Evolutionary conservation across 2,329 filamentous ascomycete species (phyloP).

Genomic region (Aspergillus sp.): DNA sequence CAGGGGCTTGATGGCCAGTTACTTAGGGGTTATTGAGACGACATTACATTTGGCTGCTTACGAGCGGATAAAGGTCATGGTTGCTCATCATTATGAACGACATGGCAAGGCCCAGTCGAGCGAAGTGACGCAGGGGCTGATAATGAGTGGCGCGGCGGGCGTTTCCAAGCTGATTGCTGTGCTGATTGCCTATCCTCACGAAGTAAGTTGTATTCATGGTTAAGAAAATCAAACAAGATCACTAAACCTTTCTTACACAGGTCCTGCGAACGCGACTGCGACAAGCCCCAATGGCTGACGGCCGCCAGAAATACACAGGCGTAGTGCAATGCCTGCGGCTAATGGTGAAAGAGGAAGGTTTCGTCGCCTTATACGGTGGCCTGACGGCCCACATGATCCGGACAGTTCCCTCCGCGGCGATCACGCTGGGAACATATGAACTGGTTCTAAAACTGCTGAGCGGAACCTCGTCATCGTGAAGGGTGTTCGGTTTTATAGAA

Average conservation of each 20-base stretch:
- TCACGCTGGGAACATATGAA: constrained; percentile 40
- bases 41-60: constrained; percentile 38
- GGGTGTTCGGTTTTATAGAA: not conserved
- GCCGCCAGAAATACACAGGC: constrained; percentile 36
- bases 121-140: constrained; percentile 18
- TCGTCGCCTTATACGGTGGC: constrained; percentile 37
- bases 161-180: constrained; percentile 35
- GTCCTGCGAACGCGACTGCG: constrained; percentile 37
- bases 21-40: constrained; percentile 37
- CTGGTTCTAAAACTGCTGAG: constrained; percentile 31
- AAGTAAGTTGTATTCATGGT: constrained; percentile 22
- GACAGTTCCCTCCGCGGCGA: constrained; percentile 36
- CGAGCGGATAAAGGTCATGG: constrained; percentile 34
- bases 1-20: constrained; percentile 77
- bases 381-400: constrained; percentile 37
- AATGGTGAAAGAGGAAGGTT: constrained; percentile 37
- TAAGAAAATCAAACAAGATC: not conserved
- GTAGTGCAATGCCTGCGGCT: constrained; percentile 35
- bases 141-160: constrained; percentile 32
- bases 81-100: constrained; percentile 17
- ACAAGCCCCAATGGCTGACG: constrained; percentile 36
- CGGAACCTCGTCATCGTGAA: not conserved
- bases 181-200: constrained; percentile 37
- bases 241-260: constrained; percentile 21
- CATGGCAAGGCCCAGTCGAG: constrained; percentile 14